phyloP scores from a whole-genome alignment of 2,329 filamentous ascomycete genomes.

The Neurospora sp. region DNA sequence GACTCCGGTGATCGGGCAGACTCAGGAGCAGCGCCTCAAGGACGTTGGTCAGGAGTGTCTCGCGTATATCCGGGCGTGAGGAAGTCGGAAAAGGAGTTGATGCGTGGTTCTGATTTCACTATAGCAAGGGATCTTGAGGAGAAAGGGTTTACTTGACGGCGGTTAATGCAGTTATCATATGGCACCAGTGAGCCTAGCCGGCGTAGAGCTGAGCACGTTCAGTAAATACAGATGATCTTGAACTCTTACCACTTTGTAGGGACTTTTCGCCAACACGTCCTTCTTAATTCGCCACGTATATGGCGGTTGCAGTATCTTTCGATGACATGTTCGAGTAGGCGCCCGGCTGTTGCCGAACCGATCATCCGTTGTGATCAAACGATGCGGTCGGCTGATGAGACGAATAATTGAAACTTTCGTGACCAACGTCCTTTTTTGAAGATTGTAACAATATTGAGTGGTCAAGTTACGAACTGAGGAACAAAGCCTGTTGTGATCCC shows the following conservation, averaged over 20 bases:
- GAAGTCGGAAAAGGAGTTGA: not conserved
- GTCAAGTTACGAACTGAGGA: not conserved
- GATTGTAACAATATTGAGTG: not conserved
- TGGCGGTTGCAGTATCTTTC: not conserved
- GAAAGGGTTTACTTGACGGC: not conserved
- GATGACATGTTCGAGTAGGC: not conserved
- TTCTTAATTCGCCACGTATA: not conserved
- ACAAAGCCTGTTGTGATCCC: not conserved
- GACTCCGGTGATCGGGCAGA: constrained; percentile 31
- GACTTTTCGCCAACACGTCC: not conserved
- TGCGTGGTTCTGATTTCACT: not conserved
- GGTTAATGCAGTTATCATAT: not conserved
- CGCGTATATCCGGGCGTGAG: constrained; percentile 16
- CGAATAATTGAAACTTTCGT: not conserved
- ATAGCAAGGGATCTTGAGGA: not conserved
- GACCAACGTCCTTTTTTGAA: not conserved
- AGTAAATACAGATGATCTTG: not conserved
- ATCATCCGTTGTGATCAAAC: not conserved
- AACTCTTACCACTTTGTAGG: not conserved
- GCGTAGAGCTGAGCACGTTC: not conserved
- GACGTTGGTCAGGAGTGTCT: constrained; percentile 37
- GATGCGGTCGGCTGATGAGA: not conserved
- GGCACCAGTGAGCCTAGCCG: not conserved
- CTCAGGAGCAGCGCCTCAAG: constrained; percentile 37
- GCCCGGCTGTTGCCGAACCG: not conserved